Evolutionary conservation across 1,139 yeast genomes (phyloP).

Genomic region (Lodderomyces margitis): DNA sequence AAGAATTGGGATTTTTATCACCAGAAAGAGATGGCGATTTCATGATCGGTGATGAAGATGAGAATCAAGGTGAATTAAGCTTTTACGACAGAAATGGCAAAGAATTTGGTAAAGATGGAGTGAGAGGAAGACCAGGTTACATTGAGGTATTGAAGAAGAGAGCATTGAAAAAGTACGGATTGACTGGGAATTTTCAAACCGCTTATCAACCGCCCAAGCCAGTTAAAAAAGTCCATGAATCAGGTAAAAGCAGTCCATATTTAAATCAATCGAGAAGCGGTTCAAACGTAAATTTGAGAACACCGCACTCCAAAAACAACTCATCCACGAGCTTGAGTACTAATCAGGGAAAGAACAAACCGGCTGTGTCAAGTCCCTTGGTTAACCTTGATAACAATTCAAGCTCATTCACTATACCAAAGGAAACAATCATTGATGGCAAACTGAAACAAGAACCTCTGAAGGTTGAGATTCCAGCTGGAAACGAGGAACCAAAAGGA

Average conservation of each 20-base stretch:
- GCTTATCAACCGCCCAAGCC: conserved; percentile 39
- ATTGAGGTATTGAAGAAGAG: conserved; percentile 53
- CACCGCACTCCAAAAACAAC: conserved; percentile 5
- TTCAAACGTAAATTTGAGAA: conserved; percentile 11
- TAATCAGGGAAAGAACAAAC: conserved; percentile 7
- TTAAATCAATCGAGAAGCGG: conserved; percentile 13
- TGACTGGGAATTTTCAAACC: conserved; percentile 39
- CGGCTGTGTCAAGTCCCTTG: conserved; percentile 23
- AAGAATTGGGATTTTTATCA: conserved; percentile 31
- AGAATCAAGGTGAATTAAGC: conserved; percentile 41
- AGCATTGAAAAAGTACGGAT: conserved; percentile 44
- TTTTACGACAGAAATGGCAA: conserved; percentile 35
- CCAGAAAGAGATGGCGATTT: conserved; percentile 44
- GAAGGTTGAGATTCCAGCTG: conserved; percentile 2
- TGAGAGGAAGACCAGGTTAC: conserved; percentile 41
- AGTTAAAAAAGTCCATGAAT: conserved; percentile 8
- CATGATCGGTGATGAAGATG: conserved; percentile 50
- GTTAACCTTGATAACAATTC: conserved; percentile 28
- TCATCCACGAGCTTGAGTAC: conserved; percentile 2
- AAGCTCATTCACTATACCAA: conserved; percentile 34
- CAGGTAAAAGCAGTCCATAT: conserved; percentile 10
- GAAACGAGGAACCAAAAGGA: conserved; percentile 4
- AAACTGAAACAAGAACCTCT: conserved; percentile 7
- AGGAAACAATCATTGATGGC: conserved; percentile 45
- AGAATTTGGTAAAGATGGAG: conserved; percentile 32